Evolutionary conservation across 2,329 filamentous ascomycete genomes (phyloP), one percentile per base, ranked within the genome.

Genomic region (Thielaviopsis cerberus): DNA sequence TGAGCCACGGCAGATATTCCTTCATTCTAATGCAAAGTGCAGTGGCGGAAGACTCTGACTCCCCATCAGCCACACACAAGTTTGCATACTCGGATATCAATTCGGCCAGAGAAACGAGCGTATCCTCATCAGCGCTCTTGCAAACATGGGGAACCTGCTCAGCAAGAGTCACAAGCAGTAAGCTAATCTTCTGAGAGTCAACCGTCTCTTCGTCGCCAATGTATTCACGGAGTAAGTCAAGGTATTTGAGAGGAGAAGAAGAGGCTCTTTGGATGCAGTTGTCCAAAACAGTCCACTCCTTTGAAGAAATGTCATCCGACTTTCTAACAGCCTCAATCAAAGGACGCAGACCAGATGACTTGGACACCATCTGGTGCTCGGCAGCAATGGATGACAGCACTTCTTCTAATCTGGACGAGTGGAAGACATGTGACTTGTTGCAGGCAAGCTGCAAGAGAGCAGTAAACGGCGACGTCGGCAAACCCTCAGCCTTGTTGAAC

Each of bases 211-310:
- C 64, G 13, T 66, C 66, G 2, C 64, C 63, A 3, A 66, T 53
- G 34, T 67, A 68, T 48, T 80, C 75, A 57, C 82, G 76, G 25
- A 87, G 69, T 65, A 81, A 73, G 61, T 92, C 85, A 26, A 92
- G 80, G 65, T 95, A 91, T 66, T 88, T 94, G 65, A 94, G 83
- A 0, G 88, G 86, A 24, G 84, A 83, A 1, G 73, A 82, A 17
- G 83, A 82, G 63, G 87, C 86, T 24, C 90, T 80, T 27, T 80
- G 81, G 56, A 87, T 75, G 68, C 88, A 94, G 62, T 94, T 89
- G 65, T 96, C 90, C 25, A 96, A 68, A 65, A 92, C 94, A 0
- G 73, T 68, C 71, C 86, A 85, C 0, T 89, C 63, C 15, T 72
- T 69, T 63, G 75, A 68, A 13, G 68, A 67, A n/a, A 59, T 53